A percentile compares a stretch with the other conserved stretches of the same genome.
Evolutionary conservation across 345 rosid genomes (phyloP).

Genomic region (Populus simonii): DNA sequence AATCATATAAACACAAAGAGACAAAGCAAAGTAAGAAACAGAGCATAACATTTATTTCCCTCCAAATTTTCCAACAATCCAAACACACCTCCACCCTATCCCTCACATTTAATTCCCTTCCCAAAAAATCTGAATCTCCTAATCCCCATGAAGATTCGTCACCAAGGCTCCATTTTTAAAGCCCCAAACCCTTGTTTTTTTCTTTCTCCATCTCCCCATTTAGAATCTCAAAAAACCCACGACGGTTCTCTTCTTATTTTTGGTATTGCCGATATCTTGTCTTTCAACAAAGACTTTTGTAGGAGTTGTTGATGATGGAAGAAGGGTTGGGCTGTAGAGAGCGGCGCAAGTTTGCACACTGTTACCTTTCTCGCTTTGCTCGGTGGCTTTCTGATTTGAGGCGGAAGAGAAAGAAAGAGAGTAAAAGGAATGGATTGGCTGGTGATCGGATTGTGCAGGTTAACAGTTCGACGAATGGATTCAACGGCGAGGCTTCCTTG

Average conservation of each 20-base stretch:
- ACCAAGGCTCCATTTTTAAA: not conserved
- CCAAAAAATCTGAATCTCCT: not conserved
- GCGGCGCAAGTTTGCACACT: not conserved
- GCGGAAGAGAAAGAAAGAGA: conserved; percentile 11
- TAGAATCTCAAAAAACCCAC: not conserved
- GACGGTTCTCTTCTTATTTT: conserved; percentile 7
- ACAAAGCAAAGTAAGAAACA: not conserved
- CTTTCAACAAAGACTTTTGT: not conserved
- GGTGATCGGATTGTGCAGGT: not conserved
- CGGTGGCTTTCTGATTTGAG: conserved; percentile 28
- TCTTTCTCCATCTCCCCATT: not conserved
- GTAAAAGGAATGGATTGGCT: not conserved
- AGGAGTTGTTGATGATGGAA: not conserved
- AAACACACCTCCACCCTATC: not conserved
- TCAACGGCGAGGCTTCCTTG: conserved; percentile 9
- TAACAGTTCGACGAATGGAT: conserved; percentile 8
- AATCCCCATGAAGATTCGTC: conserved; percentile 9
- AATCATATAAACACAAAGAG: not conserved
- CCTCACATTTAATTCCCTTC: conserved; percentile 16
- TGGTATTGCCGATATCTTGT: conserved; percentile 34
- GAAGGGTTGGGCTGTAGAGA: not conserved
- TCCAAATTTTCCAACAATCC: conserved; percentile 15
- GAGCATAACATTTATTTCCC: conserved; percentile 17
- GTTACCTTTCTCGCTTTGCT: conserved; percentile 12
- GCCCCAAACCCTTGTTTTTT: not conserved